Base-by-base conservation (phyloP, 202 grass and related monocot genomes). In the Panicum virgatum region DNA sequence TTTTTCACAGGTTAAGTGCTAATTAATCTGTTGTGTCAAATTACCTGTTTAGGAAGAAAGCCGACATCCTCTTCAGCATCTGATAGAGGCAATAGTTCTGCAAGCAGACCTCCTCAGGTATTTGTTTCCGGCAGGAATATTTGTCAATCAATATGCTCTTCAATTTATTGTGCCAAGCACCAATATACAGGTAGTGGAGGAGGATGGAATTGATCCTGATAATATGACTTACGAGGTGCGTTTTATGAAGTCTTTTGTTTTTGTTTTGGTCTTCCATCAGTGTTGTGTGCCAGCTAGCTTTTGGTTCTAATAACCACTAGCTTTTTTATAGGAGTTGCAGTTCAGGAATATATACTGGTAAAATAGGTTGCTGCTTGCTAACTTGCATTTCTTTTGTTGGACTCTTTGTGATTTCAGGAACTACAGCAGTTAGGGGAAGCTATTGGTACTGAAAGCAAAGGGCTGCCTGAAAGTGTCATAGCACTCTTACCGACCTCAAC, bases 221-320 rank as follows among this genome's bases (percentile, higher is more conserved):
- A 82, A 75, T 87, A 98, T 98, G 96, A 93, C 87, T 76, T 98
- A 96, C 44, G 96, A 98, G 96, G 96, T 98, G 43, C 0, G 75
- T 72, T 85, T 39, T 19, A 42, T 87, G 45, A 60, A 69, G 32
- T 29, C 10, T 26, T 80, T 56, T 73, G 59, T 53, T 63, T 79
- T 69, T 38, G 5, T 39, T 10, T 61, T 20, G 2, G 22, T 27
- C 26, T 70, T 90, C 40, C 16, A 47, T 80, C 62, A 29, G 26
- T 71, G 58, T 14, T 18, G 76, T 61, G 52, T 51, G 34, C 37
- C 38, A 77, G 46, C 22, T 47, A 50, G 38, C 4, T 79, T 83
- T 83, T 83, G 23, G 48, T 73, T 83, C 9, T 76, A 23, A 23
- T 48, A 22, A 39, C 43, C 38, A n/a, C 5, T 82, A 44, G 2